These are phyloP conservation scores for Sphagnum contortum DNA, from an alignment of 225 moss, liverwort and hornwort species.

Conservation along the genomic window DNA sequence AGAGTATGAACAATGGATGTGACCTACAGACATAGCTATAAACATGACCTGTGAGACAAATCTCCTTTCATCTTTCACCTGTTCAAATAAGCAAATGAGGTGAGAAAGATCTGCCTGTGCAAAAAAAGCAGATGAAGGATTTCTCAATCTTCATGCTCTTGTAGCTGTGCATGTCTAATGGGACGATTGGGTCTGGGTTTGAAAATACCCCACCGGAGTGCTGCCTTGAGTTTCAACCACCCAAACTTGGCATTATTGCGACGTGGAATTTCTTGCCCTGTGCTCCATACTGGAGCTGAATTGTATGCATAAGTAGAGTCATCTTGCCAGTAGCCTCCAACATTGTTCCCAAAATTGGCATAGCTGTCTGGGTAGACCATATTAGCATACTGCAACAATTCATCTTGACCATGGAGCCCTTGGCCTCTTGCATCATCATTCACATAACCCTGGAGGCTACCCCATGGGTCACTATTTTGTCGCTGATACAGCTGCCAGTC, in stretches of 20 bases:
- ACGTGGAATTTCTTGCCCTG: not conserved
- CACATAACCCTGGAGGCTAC: not conserved
- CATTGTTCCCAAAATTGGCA: not conserved
- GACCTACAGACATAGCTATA: too few relatives aligned
- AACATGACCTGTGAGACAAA: too few relatives aligned
- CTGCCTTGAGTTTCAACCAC: constrained; percentile 1
- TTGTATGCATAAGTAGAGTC: not conserved
- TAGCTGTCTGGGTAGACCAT: not conserved
- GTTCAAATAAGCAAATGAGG: too few relatives aligned
- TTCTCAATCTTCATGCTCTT: not conserved
- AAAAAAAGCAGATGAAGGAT: too few relatives aligned
- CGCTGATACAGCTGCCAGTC: not conserved
- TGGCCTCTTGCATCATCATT: not conserved
- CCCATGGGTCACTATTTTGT: not conserved
- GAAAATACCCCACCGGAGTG: not conserved
- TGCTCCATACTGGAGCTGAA: not conserved
- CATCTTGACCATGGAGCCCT: not conserved
- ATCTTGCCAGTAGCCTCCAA: constrained; percentile 1
- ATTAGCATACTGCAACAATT: not conserved
- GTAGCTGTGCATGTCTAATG: not conserved
- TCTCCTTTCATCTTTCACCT: too few relatives aligned
- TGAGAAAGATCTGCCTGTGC: too few relatives aligned
- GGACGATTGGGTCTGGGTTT: not conserved
- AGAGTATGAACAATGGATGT: too few relatives aligned
- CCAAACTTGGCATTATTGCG: not conserved